These are phyloP conservation scores for Pulicaria dysenterica DNA, from an alignment of 129 eudicot genomes.

Conservation along the genomic window DNA sequence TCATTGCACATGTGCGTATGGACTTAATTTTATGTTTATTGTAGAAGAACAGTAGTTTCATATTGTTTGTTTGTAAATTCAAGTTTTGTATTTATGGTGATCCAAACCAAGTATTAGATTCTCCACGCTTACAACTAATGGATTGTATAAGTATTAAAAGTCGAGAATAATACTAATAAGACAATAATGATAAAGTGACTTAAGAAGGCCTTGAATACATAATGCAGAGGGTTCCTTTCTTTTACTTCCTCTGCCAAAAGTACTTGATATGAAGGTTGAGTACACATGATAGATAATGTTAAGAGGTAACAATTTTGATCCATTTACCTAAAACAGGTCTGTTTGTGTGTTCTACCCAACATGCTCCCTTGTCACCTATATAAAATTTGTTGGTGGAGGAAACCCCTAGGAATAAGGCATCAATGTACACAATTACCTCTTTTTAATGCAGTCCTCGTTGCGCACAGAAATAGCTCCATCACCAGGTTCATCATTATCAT, in stretches of 20 bases:
- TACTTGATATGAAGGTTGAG: constrained; percentile 30
- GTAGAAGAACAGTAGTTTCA: too few species aligned
- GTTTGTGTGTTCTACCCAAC: too few species aligned
- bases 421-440: constrained; percentile 48
- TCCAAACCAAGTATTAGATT: background rate
- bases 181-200: background rate
- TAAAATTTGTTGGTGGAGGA: too few species aligned
- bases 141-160: too few species aligned
- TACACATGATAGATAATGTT: constrained; percentile 4
- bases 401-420: constrained; percentile 1
- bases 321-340: background rate
- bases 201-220: constrained; percentile 69
- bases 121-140: background rate
- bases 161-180: too few species aligned
- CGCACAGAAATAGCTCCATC: constrained; percentile 74
- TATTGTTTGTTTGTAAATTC: too few species aligned
- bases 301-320: background rate
- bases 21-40: too few species aligned
- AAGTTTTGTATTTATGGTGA: too few species aligned
- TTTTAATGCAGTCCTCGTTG: constrained; percentile 54
- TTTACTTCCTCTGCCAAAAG: constrained; percentile 68
- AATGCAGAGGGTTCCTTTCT: constrained; percentile 76
- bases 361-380: too few species aligned
- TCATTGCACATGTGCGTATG: too few species aligned
- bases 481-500: constrained; percentile 80